Conservation (phyloP, 108 stramenopile genomes). For the Schizochytrium sp. region DNA sequence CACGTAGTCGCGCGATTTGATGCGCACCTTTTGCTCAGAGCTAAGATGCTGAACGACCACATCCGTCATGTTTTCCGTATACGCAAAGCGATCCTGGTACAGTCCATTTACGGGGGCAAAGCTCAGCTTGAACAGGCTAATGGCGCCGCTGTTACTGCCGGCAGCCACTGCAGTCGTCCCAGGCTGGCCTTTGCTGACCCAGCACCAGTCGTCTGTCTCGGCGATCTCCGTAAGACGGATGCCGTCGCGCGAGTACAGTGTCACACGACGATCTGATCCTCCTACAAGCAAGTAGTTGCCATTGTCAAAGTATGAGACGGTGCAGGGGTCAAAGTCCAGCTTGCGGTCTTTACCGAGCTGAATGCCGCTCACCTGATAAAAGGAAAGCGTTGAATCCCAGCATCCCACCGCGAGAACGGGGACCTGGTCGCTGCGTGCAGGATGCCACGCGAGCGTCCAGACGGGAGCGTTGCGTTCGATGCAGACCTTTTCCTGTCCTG, state of each 20-base stretch:
- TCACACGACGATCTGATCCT: conserved; percentile 41
- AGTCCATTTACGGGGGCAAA: conserved; percentile 44
- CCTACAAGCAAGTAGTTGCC: conserved; percentile 50
- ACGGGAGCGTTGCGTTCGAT: conserved; percentile 49
- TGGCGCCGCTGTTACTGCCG: conserved; percentile 39
- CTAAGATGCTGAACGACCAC: conserved; percentile 57
- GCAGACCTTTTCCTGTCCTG: conserved; percentile 29
- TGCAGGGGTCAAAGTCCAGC: conserved; percentile 47
- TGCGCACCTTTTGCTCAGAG: conserved; percentile 53
- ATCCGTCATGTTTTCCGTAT: conserved; percentile 57
- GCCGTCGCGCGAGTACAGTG: conserved; percentile 53
- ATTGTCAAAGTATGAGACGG: conserved; percentile 27
- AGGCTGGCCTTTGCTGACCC: conserved; percentile 34
- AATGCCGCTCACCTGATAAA: conserved; percentile 40
- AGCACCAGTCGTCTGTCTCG: conserved; percentile 48
- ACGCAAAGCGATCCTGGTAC: conserved; percentile 51
- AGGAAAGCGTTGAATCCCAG: conserved; percentile 56
- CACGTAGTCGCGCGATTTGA: conserved; percentile 56
- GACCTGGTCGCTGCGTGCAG: conserved; percentile 22
- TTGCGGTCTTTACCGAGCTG: conserved; percentile 36
- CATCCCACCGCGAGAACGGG: conserved; percentile 48
- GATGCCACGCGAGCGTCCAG: conserved; percentile 47
- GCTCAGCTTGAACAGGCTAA: conserved; percentile 27
- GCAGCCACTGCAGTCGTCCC: conserved; percentile 32
- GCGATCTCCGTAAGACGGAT: conserved; percentile 18